phyloP scores from a whole-genome alignment of 1,284 basidiomycete species.

The Ustilago loliicola region DNA sequence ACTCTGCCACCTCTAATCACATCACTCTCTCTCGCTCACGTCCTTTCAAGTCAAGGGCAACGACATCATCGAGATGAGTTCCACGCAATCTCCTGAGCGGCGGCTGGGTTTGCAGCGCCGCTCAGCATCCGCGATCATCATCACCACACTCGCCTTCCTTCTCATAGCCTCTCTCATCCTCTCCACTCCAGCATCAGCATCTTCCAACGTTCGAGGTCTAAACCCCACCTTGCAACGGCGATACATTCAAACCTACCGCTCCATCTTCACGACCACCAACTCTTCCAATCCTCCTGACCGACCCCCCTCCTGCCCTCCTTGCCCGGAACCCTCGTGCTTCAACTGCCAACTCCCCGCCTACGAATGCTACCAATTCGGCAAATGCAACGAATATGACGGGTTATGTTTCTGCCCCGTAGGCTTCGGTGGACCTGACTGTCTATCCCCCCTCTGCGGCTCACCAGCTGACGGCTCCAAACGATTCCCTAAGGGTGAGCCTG shows the following conservation, averaged over 20 bases:
- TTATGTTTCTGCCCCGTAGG: constrained; percentile 91
- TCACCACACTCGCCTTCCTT: neutral
- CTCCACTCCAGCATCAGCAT: constrained; percentile 3
- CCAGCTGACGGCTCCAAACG: constrained; percentile 88
- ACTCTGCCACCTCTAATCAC: neutral
- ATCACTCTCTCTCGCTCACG: neutral
- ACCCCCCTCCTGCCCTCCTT: constrained; percentile 53
- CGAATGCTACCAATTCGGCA: constrained; percentile 75
- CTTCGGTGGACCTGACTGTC: constrained; percentile 89
- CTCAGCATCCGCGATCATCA: neutral
- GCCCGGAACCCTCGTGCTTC: constrained; percentile 60
- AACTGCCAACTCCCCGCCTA: constrained; percentile 62
- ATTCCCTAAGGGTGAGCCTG: constrained; percentile 72
- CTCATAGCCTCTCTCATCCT: neutral
- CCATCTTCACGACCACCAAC: constrained; percentile 31
- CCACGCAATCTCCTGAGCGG: neutral
- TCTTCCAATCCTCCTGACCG: constrained; percentile 9
- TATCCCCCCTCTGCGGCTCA: constrained; percentile 83
- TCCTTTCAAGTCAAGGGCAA: neutral
- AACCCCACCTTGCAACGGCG: constrained; percentile 23
- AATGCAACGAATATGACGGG: constrained; percentile 87
- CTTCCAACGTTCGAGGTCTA: constrained; percentile 24
- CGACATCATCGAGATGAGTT: neutral
- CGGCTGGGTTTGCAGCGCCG: too few relatives aligned
- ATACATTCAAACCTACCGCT: constrained; percentile 31